Evolutionary conservation across 1,284 basidiomycete species (phyloP).

Genomic region (Ceratobasidium theobromae): DNA sequence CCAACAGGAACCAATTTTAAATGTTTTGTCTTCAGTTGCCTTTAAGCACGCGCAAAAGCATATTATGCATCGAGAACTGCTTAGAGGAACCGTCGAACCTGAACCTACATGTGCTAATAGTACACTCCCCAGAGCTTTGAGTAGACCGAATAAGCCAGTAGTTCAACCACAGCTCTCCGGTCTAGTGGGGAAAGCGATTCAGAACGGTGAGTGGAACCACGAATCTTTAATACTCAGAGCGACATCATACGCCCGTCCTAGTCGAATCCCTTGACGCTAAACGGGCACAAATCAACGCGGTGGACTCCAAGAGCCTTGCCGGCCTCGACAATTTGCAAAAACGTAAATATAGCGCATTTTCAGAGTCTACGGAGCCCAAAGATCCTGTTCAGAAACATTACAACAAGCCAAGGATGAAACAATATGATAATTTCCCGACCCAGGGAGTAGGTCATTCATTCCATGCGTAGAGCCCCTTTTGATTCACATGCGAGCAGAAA

Average conservation of each 20-base stretch:
- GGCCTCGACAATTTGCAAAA: conserved; percentile 20
- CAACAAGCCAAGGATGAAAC: no score
- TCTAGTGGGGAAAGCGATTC: conserved; percentile 7
- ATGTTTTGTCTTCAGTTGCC: neutral
- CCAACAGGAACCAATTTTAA: neutral
- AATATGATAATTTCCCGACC: neutral
- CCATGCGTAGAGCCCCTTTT: neutral
- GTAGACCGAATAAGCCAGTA: conserved; percentile 17
- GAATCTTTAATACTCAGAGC: neutral
- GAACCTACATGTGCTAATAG: no score
- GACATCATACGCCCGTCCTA: neutral
- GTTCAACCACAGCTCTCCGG: conserved; percentile 15
- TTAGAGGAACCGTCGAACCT: neutral
- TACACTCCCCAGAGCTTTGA: neutral
- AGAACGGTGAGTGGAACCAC: neutral
- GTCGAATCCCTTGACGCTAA: conserved; percentile 31
- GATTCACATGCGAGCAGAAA: neutral
- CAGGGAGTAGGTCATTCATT: neutral
- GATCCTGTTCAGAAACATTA: neutral
- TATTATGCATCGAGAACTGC: neutral
- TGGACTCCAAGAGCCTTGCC: conserved; percentile 4
- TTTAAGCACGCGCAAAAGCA: conserved; percentile 15
- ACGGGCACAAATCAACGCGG: conserved; percentile 1
- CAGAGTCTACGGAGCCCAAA: neutral
- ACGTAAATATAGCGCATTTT: neutral